Base-by-base conservation (phyloP, 176 grass and related monocot species). In the Melocanna baccifera region DNA sequence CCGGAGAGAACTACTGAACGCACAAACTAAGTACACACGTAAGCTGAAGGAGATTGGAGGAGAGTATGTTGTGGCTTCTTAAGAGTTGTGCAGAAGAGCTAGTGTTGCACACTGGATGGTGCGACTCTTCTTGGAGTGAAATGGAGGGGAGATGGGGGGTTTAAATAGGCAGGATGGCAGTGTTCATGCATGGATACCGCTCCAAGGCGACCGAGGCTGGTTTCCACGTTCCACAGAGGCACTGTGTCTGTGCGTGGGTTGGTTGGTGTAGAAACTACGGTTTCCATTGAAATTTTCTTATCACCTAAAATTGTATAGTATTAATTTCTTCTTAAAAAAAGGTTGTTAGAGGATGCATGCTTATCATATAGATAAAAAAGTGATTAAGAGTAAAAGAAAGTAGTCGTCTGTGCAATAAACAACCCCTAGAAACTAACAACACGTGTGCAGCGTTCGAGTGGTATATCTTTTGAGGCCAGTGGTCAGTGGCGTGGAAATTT, bases 81-180 rank as follows among this genome's bases (percentile, higher is more conserved):
- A 37, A 26, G n/a, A 28, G 53, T 11, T 41, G 73, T 15, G 69
- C 70, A 40, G 90, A 86, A 51, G 92, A 89, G 67, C 84, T 68
- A 22, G 67, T 86, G 67, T 42, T 16, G 64, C 50, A 12, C 51
- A 61, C 58, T 66, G 30, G 30, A 19, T 36, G 1, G 63, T 36
- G 63, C 6, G 2, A 15, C 63, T 66, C 28, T 66, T 66, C 62
- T 32, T 64, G 62, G 5, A 32, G 28, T 16, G 28, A 64, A 32
- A 64, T 32, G 62, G 62, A 62, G n/a, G 13, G 13, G 13, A 3
- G 28, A 64, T 1, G 25, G 16, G 1, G 67, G 22, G 5, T 16
- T 16, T 46, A 71, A 23, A 71, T 46, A 71, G 41, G 42, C n/a
- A 25, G 22, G 41, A 1, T 12, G 20, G 20, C 39, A 23, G 37